Percentiles rank a stretch among this genome's conserved stretches.
Conservation (phyloP, 257 asterid genomes). For the Primulina tabacum region DNA sequence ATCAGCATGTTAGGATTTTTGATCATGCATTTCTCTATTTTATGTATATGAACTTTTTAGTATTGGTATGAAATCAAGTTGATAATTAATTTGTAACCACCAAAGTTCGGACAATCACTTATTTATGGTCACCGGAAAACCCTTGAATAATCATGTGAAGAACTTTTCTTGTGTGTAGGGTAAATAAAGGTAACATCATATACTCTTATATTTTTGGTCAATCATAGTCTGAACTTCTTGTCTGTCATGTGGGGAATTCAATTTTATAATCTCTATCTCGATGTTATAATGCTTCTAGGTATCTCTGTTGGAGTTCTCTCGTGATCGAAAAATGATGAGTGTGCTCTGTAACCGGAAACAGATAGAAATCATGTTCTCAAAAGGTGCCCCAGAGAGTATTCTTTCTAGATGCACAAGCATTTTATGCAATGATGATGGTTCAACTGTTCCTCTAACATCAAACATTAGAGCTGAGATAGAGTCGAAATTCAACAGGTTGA, state of each 20-base stretch:
- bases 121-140: neutral
- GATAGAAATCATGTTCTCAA: slow-evolving; percentile 88
- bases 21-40: too few relatives aligned
- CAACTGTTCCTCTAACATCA: slow-evolving; percentile 67
- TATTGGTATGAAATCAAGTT: too few relatives aligned
- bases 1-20: too few relatives aligned
- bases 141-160: slow-evolving; percentile 5
- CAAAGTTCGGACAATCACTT: slow-evolving; percentile 7
- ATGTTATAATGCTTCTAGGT: slow-evolving; percentile 51
- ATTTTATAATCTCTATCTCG: slow-evolving; percentile 18
- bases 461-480: slow-evolving; percentile 79
- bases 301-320: slow-evolving; percentile 87
- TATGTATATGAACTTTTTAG: too few relatives aligned
- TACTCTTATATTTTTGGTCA: neutral
- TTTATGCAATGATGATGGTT: slow-evolving; percentile 89
- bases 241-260: slow-evolving; percentile 11
- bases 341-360: slow-evolving; percentile 94
- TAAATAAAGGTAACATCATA: slow-evolving; percentile 1
- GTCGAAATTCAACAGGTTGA: slow-evolving; percentile 71
- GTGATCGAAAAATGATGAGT: slow-evolving; percentile 99
- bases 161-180: slow-evolving; percentile 3
- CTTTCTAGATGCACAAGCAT: slow-evolving; percentile 83
- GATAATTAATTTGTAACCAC: neutral
- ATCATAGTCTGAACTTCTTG: slow-evolving; percentile 1
- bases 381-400: slow-evolving; percentile 99